Evolutionary conservation across 306 rosid genomes (phyloP).

Genomic region (Purshia tridentata): DNA sequence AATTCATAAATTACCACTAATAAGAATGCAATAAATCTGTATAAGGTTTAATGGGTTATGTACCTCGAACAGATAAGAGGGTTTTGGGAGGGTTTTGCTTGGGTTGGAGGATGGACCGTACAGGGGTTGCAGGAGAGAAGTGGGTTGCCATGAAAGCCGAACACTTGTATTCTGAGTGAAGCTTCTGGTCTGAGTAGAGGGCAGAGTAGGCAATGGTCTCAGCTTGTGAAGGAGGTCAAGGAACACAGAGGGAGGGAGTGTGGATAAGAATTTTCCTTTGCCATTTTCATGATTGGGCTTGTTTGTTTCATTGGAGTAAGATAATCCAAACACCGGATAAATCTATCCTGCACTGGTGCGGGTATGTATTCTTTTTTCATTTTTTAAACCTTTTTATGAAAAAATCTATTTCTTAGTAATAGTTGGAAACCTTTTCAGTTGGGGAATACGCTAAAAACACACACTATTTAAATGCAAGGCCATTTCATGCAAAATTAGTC

Average conservation of each 20-base stretch:
- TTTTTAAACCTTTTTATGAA: no score
- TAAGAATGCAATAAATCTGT: neutral
- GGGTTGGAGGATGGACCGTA: slow-evolving; percentile 52
- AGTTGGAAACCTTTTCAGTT: no score
- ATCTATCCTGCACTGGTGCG: neutral
- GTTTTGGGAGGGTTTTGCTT: slow-evolving; percentile 41
- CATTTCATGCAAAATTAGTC: no score
- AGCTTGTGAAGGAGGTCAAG: neutral
- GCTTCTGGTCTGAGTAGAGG: neutral
- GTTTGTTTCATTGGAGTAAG: neutral
- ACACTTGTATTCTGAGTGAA: neutral
- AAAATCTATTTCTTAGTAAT: no score
- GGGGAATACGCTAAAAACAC: no score
- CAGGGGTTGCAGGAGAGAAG: slow-evolving; percentile 49
- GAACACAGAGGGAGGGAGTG: neutral
- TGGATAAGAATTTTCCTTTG: slow-evolving; percentile 9
- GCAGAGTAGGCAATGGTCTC: neutral
- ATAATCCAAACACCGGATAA: neutral
- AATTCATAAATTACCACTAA: neutral
- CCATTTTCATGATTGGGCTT: neutral
- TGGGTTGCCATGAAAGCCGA: slow-evolving; percentile 64
- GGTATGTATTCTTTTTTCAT: neutral
- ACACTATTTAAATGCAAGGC: no score
- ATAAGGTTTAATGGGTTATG: neutral
- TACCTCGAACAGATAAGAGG: slow-evolving; percentile 42